Conservation (phyloP, 2,329 filamentous ascomycete genomes). For the Pyrenophora graminea region DNA sequence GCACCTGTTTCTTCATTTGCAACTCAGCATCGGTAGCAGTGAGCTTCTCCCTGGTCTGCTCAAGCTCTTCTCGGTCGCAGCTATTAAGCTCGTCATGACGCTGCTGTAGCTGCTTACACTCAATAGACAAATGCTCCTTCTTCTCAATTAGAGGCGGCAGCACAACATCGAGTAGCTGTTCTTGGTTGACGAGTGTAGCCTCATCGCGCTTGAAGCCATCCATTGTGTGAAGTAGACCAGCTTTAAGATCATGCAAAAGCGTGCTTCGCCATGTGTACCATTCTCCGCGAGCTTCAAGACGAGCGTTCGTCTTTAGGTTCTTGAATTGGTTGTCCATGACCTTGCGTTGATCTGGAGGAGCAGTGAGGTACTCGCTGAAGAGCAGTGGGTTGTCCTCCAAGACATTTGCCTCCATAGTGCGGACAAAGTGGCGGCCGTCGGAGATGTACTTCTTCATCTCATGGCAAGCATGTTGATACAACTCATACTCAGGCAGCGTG, state of each 20-base stretch:
- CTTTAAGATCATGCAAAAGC: slow-evolving; percentile 78
- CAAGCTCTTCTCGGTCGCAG: slow-evolving; percentile 79
- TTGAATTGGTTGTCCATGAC: slow-evolving; percentile 97
- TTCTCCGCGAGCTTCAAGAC: slow-evolving; percentile 88
- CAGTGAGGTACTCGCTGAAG: slow-evolving; percentile 88
- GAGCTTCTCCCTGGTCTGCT: slow-evolving; percentile 71
- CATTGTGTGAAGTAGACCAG: slow-evolving; percentile 75
- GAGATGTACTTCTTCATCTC: slow-evolving; percentile 97
- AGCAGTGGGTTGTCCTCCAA: slow-evolving; percentile 87
- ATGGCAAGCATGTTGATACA: slow-evolving; percentile 94
- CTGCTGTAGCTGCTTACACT: slow-evolving; percentile 70
- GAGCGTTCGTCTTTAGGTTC: slow-evolving; percentile 91
- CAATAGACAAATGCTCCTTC: slow-evolving; percentile 63
- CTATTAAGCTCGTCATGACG: slow-evolving; percentile 75
- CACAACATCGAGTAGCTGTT: slow-evolving; percentile 67
- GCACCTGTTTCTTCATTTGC: slow-evolving; percentile 67
- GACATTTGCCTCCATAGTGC: slow-evolving; percentile 87
- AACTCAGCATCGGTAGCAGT: slow-evolving; percentile 68
- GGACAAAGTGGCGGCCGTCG: slow-evolving; percentile 85
- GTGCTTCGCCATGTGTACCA: slow-evolving; percentile 99
- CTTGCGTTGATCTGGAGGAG: slow-evolving; percentile 77
- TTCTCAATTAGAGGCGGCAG: slow-evolving; percentile 68
- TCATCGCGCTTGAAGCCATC: slow-evolving; percentile 79
- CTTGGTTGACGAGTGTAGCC: slow-evolving; percentile 66
- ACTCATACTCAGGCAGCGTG: slow-evolving; percentile 87